phyloP scores from a whole-genome alignment of 257 asterid species.

The Forsythia suspensa region DNA sequence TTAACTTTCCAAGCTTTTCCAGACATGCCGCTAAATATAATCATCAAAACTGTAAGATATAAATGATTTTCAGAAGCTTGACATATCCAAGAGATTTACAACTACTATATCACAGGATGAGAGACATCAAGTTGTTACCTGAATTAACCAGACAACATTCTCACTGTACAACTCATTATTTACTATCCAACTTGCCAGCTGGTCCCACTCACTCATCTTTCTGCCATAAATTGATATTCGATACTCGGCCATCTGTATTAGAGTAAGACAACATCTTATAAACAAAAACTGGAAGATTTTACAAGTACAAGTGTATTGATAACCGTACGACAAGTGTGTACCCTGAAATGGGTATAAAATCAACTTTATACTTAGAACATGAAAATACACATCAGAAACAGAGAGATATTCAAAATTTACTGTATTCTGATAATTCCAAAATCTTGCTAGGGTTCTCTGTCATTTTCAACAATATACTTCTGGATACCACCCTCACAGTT shows the following conservation, averaged over 20 bases:
- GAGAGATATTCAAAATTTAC: neutral
- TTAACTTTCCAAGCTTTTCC: neutral
- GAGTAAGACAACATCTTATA: constrained; percentile 24
- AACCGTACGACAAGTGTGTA: neutral
- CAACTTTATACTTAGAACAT: neutral
- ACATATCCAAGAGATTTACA: neutral
- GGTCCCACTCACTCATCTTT: constrained; percentile 99
- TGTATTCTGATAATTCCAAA: neutral
- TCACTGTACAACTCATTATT: constrained; percentile 84
- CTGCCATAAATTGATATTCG: constrained; percentile 91
- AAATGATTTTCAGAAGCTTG: neutral
- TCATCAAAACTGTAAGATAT: constrained; percentile 8
- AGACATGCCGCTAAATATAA: neutral
- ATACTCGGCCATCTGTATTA: constrained; percentile 94
- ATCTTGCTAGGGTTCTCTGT: neutral
- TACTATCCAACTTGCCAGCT: constrained; percentile 95
- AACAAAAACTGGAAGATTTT: neutral
- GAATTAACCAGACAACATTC: constrained; percentile 98
- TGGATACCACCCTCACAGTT: neutral
- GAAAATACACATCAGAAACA: neutral
- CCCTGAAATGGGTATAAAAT: neutral
- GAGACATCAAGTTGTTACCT: constrained; percentile 45
- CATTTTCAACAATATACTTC: neutral
- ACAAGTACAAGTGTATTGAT: neutral
- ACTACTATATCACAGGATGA: constrained; percentile 7